Evolutionary conservation across 345 rosid genomes (phyloP), one percentile per base, ranked within the genome.

Genomic region (Eucalyptus dawsonii): DNA sequence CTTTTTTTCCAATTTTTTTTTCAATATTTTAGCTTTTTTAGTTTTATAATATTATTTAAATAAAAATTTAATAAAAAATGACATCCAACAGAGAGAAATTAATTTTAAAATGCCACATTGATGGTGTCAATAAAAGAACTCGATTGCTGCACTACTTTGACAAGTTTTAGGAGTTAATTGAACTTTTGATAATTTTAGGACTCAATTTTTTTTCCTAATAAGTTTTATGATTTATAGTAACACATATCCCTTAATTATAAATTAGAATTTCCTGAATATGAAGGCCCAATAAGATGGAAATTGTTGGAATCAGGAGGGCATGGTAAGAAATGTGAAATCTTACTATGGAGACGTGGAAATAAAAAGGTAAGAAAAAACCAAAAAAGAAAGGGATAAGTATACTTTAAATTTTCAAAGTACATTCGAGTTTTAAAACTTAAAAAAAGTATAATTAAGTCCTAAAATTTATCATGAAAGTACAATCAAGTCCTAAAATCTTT

Each of bases 71-170:
- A 19, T 1, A 53, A 53, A 21, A 51, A 53, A 8, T 8, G 2
- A 1, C 11, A 2, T 8, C 1, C 0, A 4, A 0, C 0, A 53
- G 5, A 53, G 58, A 53, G 11, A 53, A 53, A 53, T 53, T 53
- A 53, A 53, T 21, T 53, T 53, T 0, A 53, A 51, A 51, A 53
- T 21, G 58, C 5, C 58, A 53, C 25, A 53, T 21, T 19, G 0
- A 53, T 0, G 0, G 25, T 53, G 0, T 53, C 58, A 21, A 21
- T 53, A 0, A 53, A 53, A 53, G 11, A 53, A 21, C 58, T 53
- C 5, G 2, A 8, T 53, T 19, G 0, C 0, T 19, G 0, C 5
- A 53, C 2, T 0, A 19, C 1, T 53, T 53, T 0, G 1, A 53
- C 24, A 53, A 53, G 24, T 53, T 53, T 53, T 53, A 53, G 0